A percentile compares a stretch with the other conserved stretches of the same genome.
Evolutionary conservation across 75 land plant species (phyloP).

Genomic region (Pseudotsuga menziesii): DNA sequence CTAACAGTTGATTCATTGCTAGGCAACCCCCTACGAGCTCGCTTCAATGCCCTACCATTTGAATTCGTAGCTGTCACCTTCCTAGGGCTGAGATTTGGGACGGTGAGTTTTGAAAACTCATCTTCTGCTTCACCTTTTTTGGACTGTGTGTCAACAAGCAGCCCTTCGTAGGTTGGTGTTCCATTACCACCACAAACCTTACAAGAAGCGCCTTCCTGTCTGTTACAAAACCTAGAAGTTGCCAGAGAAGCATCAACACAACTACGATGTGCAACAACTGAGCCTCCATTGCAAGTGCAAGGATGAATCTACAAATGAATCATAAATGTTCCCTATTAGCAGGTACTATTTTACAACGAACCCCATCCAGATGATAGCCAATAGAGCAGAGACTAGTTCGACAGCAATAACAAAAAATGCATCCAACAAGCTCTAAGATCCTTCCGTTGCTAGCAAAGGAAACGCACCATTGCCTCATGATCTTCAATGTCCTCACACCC

Average conservation of each 20-base stretch:
- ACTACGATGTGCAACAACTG: constrained; percentile 22
- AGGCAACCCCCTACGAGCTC: too few relatives aligned
- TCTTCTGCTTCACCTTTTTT: not conserved
- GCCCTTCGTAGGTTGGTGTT: not conserved
- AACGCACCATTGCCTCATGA: constrained; percentile 29
- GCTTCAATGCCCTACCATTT: too few relatives aligned
- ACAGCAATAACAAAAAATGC: too few relatives aligned
- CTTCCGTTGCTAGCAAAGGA: not conserved
- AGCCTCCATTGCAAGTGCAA: constrained; percentile 20
- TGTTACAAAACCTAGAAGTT: not conserved
- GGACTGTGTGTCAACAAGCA: not conserved
- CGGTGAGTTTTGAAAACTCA: not conserved
- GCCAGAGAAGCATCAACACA: constrained; percentile 11
- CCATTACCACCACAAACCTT: constrained; percentile 6
- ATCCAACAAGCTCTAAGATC: too few relatives aligned
- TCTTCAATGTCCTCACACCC: constrained; percentile 42
- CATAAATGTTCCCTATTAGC: not conserved
- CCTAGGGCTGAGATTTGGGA: not conserved
- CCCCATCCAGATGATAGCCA: not conserved
- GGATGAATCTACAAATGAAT: constrained; percentile 4
- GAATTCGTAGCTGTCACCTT: too few relatives aligned
- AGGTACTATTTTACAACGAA: not conserved
- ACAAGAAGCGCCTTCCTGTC: not conserved
- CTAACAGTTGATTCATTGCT: too few relatives aligned
- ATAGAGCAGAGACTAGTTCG: too few relatives aligned